These are phyloP conservation scores for Fulvia fulva DNA, from an alignment of 2,329 filamentous ascomycete genomes.

Conservation along the genomic window DNA sequence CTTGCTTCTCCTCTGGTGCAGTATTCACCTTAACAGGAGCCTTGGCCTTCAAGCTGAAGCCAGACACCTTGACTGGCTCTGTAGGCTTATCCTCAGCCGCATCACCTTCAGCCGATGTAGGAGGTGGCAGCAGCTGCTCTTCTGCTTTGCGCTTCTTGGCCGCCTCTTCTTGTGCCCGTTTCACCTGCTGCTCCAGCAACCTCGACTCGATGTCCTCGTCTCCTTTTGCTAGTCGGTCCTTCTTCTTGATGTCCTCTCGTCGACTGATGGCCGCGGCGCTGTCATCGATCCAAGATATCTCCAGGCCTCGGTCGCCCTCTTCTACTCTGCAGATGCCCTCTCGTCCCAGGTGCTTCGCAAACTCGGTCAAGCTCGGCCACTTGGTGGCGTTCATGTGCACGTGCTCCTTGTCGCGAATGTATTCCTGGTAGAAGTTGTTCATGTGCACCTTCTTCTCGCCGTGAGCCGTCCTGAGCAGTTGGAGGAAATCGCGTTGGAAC, in stretches of 20 bases:
- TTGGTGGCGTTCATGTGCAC: constrained; percentile 91
- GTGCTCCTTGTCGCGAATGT: constrained; percentile 83
- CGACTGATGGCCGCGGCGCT: constrained; percentile 78
- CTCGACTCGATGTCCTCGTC: constrained; percentile 86
- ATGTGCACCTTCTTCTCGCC: constrained; percentile 85
- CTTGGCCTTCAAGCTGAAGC: constrained; percentile 31
- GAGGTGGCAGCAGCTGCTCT: constrained; percentile 32
- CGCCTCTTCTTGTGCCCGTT: constrained; percentile 60
- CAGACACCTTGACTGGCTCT: constrained; percentile 35
- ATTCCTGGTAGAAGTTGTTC: constrained; percentile 94
- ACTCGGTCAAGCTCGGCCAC: constrained; percentile 84
- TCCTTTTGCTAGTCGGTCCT: constrained; percentile 82
- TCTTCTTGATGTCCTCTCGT: constrained; percentile 74
- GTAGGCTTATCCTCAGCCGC: constrained; percentile 30
- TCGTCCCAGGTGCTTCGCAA: constrained; percentile 78
- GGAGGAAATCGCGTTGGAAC: constrained; percentile 76
- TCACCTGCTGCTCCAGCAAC: constrained; percentile 79
- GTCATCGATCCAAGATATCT: constrained; percentile 88
- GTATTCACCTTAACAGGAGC: constrained; percentile 16
- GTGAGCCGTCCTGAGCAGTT: constrained; percentile 74
- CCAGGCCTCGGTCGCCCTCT: constrained; percentile 80
- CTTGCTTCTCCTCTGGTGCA: constrained; percentile 4
- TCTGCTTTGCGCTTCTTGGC: constrained; percentile 55
- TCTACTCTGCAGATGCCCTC: constrained; percentile 89
- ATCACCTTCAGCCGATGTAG: constrained; percentile 23